These are phyloP conservation scores for Dalbergia cultrata DNA, from an alignment of 306 rosid genomes.

Conservation along the genomic window DNA sequence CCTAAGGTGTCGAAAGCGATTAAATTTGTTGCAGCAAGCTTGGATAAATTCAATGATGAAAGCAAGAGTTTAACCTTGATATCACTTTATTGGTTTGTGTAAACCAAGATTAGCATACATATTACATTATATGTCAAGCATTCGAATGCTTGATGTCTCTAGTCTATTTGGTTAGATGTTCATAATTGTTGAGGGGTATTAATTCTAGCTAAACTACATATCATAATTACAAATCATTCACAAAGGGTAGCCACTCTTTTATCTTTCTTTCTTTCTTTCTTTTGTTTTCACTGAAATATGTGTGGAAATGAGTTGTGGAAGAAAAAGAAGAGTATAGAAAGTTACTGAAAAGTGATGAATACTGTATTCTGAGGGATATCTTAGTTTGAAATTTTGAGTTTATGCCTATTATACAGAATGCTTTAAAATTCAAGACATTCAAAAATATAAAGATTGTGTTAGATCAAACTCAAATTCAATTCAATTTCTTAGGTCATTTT, in stretches of 20 bases:
- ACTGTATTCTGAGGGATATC: not conserved
- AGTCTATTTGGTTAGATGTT: constrained; percentile 11
- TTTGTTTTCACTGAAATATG: not conserved
- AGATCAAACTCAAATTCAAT: no score
- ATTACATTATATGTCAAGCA: not conserved
- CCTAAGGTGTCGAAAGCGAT: not conserved
- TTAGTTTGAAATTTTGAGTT: no score
- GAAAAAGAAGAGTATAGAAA: not conserved
- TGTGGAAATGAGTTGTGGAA: not conserved
- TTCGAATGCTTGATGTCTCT: constrained; percentile 13
- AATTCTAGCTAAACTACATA: not conserved
- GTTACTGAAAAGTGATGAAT: not conserved
- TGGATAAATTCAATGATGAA: constrained; percentile 48
- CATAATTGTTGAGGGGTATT: not conserved
- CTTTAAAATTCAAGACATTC: no score
- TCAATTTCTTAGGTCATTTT: no score
- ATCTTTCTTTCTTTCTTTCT: not conserved
- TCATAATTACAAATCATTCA: not conserved
- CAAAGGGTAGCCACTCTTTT: not conserved
- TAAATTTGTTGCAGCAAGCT: constrained; percentile 20
- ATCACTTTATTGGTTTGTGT: not conserved
- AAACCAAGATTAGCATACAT: not conserved
- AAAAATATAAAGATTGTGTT: no score
- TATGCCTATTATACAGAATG: no score
- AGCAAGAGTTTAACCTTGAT: constrained; percentile 26